Base-by-base conservation (phyloP, 495 filamentous ascomycete genomes). In the Neurospora sp. region DNA sequence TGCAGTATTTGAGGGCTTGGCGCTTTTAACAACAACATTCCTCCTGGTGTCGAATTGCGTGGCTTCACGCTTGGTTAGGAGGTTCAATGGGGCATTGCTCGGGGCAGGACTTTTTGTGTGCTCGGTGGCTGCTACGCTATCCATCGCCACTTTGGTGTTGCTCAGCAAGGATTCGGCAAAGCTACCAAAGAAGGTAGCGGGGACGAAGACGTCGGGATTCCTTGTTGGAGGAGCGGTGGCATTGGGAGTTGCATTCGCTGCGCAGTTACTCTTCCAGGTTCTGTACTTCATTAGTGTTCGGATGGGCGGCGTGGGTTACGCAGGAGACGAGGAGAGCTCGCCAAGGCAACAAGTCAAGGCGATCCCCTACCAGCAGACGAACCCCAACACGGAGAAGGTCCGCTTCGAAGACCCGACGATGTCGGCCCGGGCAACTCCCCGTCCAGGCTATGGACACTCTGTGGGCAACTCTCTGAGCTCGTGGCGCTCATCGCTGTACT, bases 381-480 rank as follows among this genome's bases (percentile, higher is more conserved):
- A 73, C 42, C 77, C 81, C 4, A 72, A 76, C 17, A 72, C 77
- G 8, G 73, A 45, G 34, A 81, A 82, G 54, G 45, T 74, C 42
- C 78, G 79, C 4, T 70, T 71, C 17, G 54, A 62, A 9, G 54
- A 62, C 54, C 54, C 54, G 10, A 76, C 71, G 21, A n/a, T 54
- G 17, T 79, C 80, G 10, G 73, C 74, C 19, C 71, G 75, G 24
- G 83, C 73, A 2, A 80, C 80, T 3, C 84, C 84, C 0, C 80
- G 81, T 21, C 84, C 84, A 8, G 83, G 81, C 45, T 74, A 74
- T 69, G 81, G 80, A n/a, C 83, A 79, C 34, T 86, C 84, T 21
- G 76, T 78, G 38, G 74, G 84, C 1, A 87, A 89, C 70, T 86
- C 85, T 24, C 81, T 86, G 71, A 86, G 79, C 71, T 89, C 88